These are phyloP conservation scores for Thermochaetoides thermophila DNA, from an alignment of 495 filamentous ascomycete species.

Conservation along the genomic window DNA sequence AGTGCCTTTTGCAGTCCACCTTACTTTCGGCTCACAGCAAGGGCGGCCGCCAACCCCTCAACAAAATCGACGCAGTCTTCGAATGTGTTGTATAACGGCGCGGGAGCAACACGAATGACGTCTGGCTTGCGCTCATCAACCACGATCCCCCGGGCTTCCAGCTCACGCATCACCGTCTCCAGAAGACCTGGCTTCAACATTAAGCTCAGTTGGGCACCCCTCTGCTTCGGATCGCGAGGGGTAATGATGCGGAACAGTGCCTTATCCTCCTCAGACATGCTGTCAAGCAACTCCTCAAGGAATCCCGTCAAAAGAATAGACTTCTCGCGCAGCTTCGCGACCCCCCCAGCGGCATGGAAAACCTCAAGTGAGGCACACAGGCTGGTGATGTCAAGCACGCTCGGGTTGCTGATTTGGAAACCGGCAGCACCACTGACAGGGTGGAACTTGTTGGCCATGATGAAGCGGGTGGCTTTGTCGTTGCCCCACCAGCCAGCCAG, in stretches of 20 bases:
- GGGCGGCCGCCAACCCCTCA: conserved; percentile 40
- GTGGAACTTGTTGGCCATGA: conserved; percentile 63
- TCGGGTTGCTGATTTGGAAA: conserved; percentile 57
- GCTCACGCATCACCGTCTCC: conserved; percentile 46
- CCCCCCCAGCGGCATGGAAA: conserved; percentile 54
- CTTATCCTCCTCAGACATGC: conserved; percentile 20
- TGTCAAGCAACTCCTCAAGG: conserved; percentile 50
- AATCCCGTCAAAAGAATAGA: conserved; percentile 65
- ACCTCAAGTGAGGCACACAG: conserved; percentile 65
- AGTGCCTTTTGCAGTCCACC: too few species aligned
- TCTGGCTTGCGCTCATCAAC: conserved; percentile 83
- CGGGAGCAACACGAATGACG: conserved; percentile 83
- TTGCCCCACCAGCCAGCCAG: conserved; percentile 87
- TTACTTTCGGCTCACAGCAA: conserved; percentile 21
- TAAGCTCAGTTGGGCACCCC: conserved; percentile 82
- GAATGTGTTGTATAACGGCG: conserved; percentile 80
- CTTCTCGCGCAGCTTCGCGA: conserved; percentile 56
- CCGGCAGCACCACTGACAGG: conserved; percentile 56
- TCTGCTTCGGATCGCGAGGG: conserved; percentile 49
- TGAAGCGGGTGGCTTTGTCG: conserved; percentile 60
- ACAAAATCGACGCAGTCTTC: conserved; percentile 67
- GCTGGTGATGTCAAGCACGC: conserved; percentile 49
- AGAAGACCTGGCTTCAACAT: conserved; percentile 51
- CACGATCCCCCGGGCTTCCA: conserved; percentile 59
- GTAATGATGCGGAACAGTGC: conserved; percentile 66